These are phyloP conservation scores for Pythium aquatile DNA, from an alignment of 352 stramenopile genomes.

Conservation along the genomic window DNA sequence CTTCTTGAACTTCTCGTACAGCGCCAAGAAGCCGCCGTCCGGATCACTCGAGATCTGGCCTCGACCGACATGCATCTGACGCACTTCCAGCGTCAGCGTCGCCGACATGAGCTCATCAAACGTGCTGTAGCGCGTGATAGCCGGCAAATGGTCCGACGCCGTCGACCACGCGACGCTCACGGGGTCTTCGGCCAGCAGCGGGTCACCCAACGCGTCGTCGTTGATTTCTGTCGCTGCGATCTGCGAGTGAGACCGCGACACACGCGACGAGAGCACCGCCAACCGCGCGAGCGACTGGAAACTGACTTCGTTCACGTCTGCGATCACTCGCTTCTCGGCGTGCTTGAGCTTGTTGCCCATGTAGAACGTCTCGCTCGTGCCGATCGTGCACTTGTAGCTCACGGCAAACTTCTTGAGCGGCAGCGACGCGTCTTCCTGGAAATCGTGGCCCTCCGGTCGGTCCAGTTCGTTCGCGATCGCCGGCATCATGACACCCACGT, in stretches of 20 bases:
- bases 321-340: slow-evolving; percentile 67
- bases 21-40: slow-evolving; percentile 73
- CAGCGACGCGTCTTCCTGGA: slow-evolving; percentile 86
- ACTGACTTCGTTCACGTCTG: slow-evolving; percentile 83
- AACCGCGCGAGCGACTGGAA: slow-evolving; percentile 84
- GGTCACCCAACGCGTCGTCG: slow-evolving; percentile 49
- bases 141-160: slow-evolving; percentile 61
- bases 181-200: slow-evolving; percentile 73
- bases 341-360: slow-evolving; percentile 85
- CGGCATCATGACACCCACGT: slow-evolving; percentile 88
- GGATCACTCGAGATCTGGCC: slow-evolving; percentile 85
- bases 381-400: slow-evolving; percentile 90
- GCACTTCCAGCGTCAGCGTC: slow-evolving; percentile 84
- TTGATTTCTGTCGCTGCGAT: slow-evolving; percentile 38
- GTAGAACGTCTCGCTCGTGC: slow-evolving; percentile 85
- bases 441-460: slow-evolving; percentile 85
- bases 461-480: slow-evolving; percentile 88
- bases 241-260: slow-evolving; percentile 66
- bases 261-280: slow-evolving; percentile 78
- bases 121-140: slow-evolving; percentile 86
- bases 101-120: slow-evolving; percentile 91
- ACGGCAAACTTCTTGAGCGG: slow-evolving; percentile 88
- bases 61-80: slow-evolving; percentile 73
- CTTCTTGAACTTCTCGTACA: slow-evolving; percentile 87
- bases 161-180: slow-evolving; percentile 72